Evolutionary conservation across 805 yeast species (phyloP), one percentile per base, ranked within the genome.

Genomic region (Kluyveromyces siamensis): DNA sequence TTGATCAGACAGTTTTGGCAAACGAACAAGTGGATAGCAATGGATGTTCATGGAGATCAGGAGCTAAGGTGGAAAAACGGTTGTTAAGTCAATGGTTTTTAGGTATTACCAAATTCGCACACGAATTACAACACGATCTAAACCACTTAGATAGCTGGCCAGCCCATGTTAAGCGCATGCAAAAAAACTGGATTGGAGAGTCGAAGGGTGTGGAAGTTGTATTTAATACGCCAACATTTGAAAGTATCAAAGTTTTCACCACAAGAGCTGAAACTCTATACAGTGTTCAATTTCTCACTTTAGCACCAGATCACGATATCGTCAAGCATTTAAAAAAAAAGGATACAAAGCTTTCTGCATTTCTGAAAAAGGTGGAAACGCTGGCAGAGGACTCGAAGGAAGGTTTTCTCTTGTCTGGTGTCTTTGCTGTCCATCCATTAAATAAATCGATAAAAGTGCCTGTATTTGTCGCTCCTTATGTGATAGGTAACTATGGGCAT

Each of bases 11-110:
- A 0, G 99, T 93, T 1, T 72, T 93, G 51, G 99, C 99, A 2
- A 93, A 85, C 62, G 99, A 93, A 67, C 99, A 93, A 66, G 97
- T 93, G 2, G 99, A 93, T 64, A 65, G 83, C 1, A 77, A 87
- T 41, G 99, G 99, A 0, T 73, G 81, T 48, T 88, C 97, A 0
- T 93, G 99, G 99, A 77, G 99, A 65, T 88, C 96, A 2, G 99
- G 99, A 5, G 99, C 98, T 0, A 51, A 82, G 14, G 99, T 91
- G 0, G 97, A 93, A 64, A 88, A 87, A 66, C 75, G 73, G 52
- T 68, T 79, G 46, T 71, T 93, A 42, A 86, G 82, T 52, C 99
- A 93, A 64, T 93, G 99, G 99, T 93, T 91, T 58, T 72, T 93
- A 54, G 87, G 87, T 10, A 91, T 93, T 49, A 89, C 99, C 1